Percentiles rank a stretch among this genome's conserved stretches.
These are phyloP conservation scores for Cyclocybe cylindracea DNA, from an alignment of 768 basidiomycete genomes.

Conservation along the genomic window DNA sequence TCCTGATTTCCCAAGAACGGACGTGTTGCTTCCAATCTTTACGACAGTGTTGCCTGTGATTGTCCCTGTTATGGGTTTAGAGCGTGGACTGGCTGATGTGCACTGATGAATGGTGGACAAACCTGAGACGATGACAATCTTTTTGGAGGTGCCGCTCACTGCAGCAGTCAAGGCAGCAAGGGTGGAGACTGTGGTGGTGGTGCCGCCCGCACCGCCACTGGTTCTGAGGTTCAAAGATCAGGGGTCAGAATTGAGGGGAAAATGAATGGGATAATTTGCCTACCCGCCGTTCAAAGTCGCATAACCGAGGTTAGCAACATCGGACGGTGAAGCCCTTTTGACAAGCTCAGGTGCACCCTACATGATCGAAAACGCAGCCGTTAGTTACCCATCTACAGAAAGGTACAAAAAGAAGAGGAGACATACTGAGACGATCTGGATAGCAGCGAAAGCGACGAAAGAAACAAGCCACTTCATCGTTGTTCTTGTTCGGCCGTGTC, in stretches of 20 bases:
- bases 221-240: conserved; percentile 29
- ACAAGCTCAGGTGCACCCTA: conserved; percentile 14
- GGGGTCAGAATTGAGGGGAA: background rate
- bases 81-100: background rate
- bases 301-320: conserved; percentile 41
- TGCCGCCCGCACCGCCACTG: conserved; percentile 43
- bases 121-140: conserved; percentile 47
- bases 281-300: conserved; percentile 39
- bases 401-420: too few species aligned
- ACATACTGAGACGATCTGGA: conserved; percentile 12
- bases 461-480: conserved; percentile 36
- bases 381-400: too few species aligned
- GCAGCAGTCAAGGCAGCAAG: conserved; percentile 42
- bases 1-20: conserved; percentile 39
- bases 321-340: conserved; percentile 37
- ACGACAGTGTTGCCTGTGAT: conserved; percentile 45
- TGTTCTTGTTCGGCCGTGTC: background rate
- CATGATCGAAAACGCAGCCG: too few species aligned
- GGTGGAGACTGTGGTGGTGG: conserved; percentile 43
- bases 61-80: conserved; percentile 26
- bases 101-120: background rate
- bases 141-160: conserved; percentile 39
- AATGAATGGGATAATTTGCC: conserved; percentile 1
- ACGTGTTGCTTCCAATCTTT: conserved; percentile 44
- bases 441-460: conserved; percentile 29